Conservation (phyloP, 495 filamentous ascomycete genomes). For the Penicillium cosmopolitanum region DNA sequence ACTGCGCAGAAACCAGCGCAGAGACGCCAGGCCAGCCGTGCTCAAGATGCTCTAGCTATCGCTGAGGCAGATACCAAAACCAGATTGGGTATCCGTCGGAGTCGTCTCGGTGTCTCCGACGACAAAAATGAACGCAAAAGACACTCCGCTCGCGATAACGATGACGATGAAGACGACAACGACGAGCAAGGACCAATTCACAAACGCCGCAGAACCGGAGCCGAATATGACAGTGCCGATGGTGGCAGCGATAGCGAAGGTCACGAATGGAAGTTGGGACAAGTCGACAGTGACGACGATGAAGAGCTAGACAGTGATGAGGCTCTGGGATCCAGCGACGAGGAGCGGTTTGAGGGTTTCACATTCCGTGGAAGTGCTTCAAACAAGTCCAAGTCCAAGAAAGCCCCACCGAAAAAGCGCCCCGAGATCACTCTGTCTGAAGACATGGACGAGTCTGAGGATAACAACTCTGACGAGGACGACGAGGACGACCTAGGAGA, state of each 20-base stretch:
- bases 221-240: conserved; percentile 48
- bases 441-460: conserved; percentile 55
- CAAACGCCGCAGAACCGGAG: conserved; percentile 47
- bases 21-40: conserved; percentile 59
- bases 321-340: conserved; percentile 87
- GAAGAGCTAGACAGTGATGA: conserved; percentile 90
- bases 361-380: conserved; percentile 69
- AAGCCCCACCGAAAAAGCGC: conserved; percentile 28
- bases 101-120: conserved; percentile 62
- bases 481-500: conserved; percentile 71
- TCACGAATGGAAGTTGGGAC: conserved; percentile 82
- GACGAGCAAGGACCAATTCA: conserved; percentile 53
- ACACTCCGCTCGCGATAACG: conserved; percentile 31
- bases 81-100: conserved; percentile 53
- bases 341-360: conserved; percentile 78
- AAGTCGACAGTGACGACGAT: conserved; percentile 75
- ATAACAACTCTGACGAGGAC: conserved; percentile 43
- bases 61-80: conserved; percentile 65
- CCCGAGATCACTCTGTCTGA: conserved; percentile 58
- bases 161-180: conserved; percentile 53
- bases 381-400: conserved; percentile 39
- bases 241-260: conserved; percentile 83
- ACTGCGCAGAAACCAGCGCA: conserved; percentile 44
- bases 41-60: conserved; percentile 82
- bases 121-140: conserved; percentile 53